Evolutionary conservation across 2,329 filamentous ascomycete species (phyloP), one percentile per base, ranked within the genome.

Genomic region (Ophiostoma ips): DNA sequence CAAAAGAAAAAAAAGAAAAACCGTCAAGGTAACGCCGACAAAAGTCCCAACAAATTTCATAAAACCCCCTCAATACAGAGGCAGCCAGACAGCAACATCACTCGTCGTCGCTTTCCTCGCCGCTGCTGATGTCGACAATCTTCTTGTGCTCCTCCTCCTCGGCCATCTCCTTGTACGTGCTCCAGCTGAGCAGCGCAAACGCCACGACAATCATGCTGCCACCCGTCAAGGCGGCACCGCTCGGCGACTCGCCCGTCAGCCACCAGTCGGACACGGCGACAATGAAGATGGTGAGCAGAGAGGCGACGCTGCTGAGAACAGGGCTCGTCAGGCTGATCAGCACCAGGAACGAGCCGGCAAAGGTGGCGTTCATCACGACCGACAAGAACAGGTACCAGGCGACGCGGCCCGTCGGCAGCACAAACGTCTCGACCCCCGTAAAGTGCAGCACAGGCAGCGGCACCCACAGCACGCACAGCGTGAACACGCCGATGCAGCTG

Each of bases 251-350:
- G 46, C 90, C 87, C 0, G 87, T 94, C 40, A 89, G 71, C 51
- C 89, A 63, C 80, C 92, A 94, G 66, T 98, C 92, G 50, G 86
- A 86, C 30, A 96, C 71, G 1, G 90, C 92, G 7, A 98, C 92
- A 53, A 96, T 79, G 72, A 98, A 96, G 57, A 98, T 98, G 19
- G 92, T 98, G 44, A 98, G 72, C 30, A 98, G 76, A 2, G 90
- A 87, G 1, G 92, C 92, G 11, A 98, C 92, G 16, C 85, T 94
- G 52, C 84, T 90, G 5, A 98, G 72, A 3, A 98, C 92, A 1
- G 92, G 92, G 16, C 84, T 90, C 0, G 92, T 98, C 28, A 98
- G 74, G 15, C 83, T 88, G 61, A 98, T 96, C 49, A 98, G 75
- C 33, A 95, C 84, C 8, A 96, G 74, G 71, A 96, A 96, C 18